Base-by-base conservation (phyloP, 2,329 filamentous ascomycete species). In the Bipolaris cookei region DNA sequence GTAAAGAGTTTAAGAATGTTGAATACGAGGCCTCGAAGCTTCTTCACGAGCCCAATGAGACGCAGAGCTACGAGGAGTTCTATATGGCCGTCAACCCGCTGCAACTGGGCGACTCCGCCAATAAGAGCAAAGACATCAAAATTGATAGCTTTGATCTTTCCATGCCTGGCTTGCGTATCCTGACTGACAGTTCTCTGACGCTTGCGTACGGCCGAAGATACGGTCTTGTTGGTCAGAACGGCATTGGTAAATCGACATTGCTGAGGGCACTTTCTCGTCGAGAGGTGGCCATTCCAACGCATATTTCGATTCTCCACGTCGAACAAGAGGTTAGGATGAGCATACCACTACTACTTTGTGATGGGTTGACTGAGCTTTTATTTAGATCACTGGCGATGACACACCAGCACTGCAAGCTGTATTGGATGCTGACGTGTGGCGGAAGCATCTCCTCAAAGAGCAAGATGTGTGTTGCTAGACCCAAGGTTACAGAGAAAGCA, bases 81-180 rank as follows among this genome's bases (percentile, higher is more conserved):
- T 99, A 96, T 85, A 98, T 99, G 95, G 90, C 92, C 51, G 95
- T 99, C 82, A 99, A 99, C 78, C 95, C 95, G 59, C 85, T 99
- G 62, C 94, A 98, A 75, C 72, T 98, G 59, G 94, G 92, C 20
- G 87, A 88, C 58, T 84, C 88, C 30, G 66, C 71, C 45, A 77
- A 79, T 49, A 99, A 98, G 88, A 97, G 93, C 78, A 99, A 99
- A 83, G 95, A 99, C 75, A 93, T 99, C 83, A 99, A 98, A 81
- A 83, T 99, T 66, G 95, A 99, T 78, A 92, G 91, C 69, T 92
- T 97, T 73, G 95, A 99, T 77, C 90, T 99, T 52, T 90, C 92
- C 41, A 97, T 99, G 72, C 88, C 91, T 61, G 94, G 94, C 54
- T 84, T 87, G 71, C 88, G 95, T 58, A 99, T 99, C 64, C 81